These are phyloP conservation scores for Hansenula lynferdii DNA, from an alignment of 1,139 yeast species.

Conservation along the genomic window DNA sequence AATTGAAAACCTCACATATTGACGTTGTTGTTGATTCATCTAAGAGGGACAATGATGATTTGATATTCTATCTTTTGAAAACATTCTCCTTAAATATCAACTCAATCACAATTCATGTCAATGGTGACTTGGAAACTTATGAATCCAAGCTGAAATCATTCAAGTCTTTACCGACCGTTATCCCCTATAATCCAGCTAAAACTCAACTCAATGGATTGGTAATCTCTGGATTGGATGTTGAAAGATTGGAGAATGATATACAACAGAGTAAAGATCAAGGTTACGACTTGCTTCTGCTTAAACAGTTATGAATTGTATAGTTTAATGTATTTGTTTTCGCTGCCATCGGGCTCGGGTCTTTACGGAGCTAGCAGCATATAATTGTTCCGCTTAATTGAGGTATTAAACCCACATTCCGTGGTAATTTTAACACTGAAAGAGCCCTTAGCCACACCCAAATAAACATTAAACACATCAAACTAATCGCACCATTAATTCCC, in stretches of 20 bases:
- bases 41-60: not conserved
- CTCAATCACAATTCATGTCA: not conserved
- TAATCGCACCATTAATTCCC: too few relatives aligned
- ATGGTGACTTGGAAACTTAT: not conserved
- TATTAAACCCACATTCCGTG: too few relatives aligned
- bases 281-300: not conserved
- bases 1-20: slow-evolving; percentile 3
- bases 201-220: not conserved
- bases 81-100: not conserved
- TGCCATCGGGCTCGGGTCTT: not conserved
- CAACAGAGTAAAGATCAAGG: not conserved
- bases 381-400: too few relatives aligned
- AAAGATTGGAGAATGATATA: not conserved
- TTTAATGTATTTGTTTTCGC: not conserved
- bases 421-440: too few relatives aligned
- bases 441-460: too few relatives aligned
- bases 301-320: not conserved
- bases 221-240: not conserved
- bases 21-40: not conserved
- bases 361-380: slow-evolving; percentile 2
- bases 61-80: not conserved
- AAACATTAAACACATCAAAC: too few relatives aligned
- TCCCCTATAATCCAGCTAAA: not conserved
- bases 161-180: not conserved
- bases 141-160: not conserved